Percentiles rank a stretch among this genome's conserved stretches.
These are phyloP conservation scores for Phytophthora pisi DNA, from an alignment of 352 stramenopile species.

Conservation along the genomic window DNA sequence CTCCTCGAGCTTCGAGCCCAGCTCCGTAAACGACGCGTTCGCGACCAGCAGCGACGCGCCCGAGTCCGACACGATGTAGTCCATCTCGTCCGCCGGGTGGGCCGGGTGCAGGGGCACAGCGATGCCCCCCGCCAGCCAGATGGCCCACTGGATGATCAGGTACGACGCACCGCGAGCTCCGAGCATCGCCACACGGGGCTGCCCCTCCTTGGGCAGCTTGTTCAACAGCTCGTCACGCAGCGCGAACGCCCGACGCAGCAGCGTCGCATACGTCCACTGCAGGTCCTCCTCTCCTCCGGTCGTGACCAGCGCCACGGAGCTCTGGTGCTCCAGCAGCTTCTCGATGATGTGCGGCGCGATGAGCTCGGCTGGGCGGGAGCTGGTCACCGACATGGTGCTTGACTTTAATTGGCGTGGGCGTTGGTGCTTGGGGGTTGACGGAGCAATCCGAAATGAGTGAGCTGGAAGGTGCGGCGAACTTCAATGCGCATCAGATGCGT, in stretches of 20 bases:
- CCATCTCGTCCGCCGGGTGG: slow-evolving; percentile 68
- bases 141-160: slow-evolving; percentile 73
- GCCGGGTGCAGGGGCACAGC: slow-evolving; percentile 67
- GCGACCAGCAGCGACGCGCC: slow-evolving; percentile 52
- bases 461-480: background rate
- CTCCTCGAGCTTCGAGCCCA: slow-evolving; percentile 25
- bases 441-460: slow-evolving; percentile 15
- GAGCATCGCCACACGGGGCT: slow-evolving; percentile 50
- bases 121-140: slow-evolving; percentile 72
- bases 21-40: slow-evolving; percentile 44
- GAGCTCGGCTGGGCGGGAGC: slow-evolving; percentile 8
- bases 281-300: slow-evolving; percentile 8
- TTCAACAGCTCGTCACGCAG: slow-evolving; percentile 41
- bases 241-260: slow-evolving; percentile 40
- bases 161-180: slow-evolving; percentile 57
- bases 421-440: background rate
- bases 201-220: slow-evolving; percentile 13
- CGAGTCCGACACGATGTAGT: slow-evolving; percentile 76
- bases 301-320: slow-evolving; percentile 23
- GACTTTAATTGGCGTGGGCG: background rate
- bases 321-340: slow-evolving; percentile 35
- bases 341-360: slow-evolving; percentile 36
- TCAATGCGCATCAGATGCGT: background rate
- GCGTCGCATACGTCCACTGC: slow-evolving; percentile 54
- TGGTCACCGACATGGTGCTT: slow-evolving; percentile 7